Evolutionary conservation across 2,329 filamentous ascomycete genomes (phyloP), one percentile per base, ranked within the genome.

Genomic region (Penicillium sp.): DNA sequence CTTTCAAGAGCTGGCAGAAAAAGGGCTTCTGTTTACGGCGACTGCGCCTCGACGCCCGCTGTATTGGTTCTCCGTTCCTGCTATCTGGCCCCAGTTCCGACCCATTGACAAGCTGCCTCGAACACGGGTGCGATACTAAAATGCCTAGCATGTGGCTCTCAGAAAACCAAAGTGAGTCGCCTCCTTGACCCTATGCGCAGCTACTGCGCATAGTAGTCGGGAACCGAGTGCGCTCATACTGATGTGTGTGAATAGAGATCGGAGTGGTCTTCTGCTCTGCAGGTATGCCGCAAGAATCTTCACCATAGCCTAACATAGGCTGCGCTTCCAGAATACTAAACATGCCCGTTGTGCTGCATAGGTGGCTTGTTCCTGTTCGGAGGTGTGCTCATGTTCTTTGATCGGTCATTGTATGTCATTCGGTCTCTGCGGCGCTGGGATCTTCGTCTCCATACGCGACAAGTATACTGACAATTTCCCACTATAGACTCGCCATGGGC

Each of bases 221-320:
- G 14, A 20, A 15, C 32, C 15, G 13, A 15, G 13, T 7, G 13
- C 45, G 36, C 33, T 17, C 33, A 35, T 39, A 47, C 54, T 62
- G 45, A 63, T 36, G 1, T 30, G 10, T 1, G 27, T 27, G n/a
- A 17, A 56, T 60, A 97, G 93, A 98, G 71, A 86, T 97, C 60
- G 93, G 93, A 57, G 90, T 96, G 49, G 87, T 90, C 65, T 98
- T 98, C 76, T 97, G 93, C 78, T 93, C 88, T 62, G 91, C 89
- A 62, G 91, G 90, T 95, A 84, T n/a, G n/a, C n/a, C n/a, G n/a
- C n/a, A n/a, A n/a, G n/a, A n/a, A n/a, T n/a, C n/a, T n/a, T n/a
- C n/a, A n/a, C n/a, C n/a, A n/a, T n/a, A n/a, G n/a, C n/a, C n/a
- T n/a, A n/a, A n/a, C n/a, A n/a, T n/a, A n/a, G n/a, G n/a, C n/a